Evolutionary conservation across 75 land plant species (phyloP).

Genomic region (Selaginella tamariscina): DNA sequence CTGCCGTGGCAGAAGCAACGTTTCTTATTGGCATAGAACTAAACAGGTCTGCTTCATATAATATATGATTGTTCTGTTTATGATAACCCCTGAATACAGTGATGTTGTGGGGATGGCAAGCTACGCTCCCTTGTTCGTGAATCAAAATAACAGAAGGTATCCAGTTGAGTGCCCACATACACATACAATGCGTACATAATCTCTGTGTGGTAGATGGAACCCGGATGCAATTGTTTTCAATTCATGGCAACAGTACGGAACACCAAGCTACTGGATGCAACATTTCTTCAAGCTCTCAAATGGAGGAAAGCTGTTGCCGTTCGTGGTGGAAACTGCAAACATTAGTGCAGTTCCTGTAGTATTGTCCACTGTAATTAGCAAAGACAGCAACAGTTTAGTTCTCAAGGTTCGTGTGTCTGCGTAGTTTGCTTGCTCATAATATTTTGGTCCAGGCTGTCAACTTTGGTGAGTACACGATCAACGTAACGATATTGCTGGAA

Average conservation of each 20-base stretch:
- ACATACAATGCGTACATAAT: too few relatives aligned
- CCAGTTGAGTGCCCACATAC: too few relatives aligned
- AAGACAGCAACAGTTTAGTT: not conserved
- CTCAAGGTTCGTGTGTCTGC: not conserved
- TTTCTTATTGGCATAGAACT: slow-evolving; percentile 78
- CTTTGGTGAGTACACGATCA: not conserved
- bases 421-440: not conserved
- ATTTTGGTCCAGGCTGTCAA: slow-evolving; percentile 19
- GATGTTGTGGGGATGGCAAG: slow-evolving; percentile 89
- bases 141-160: slow-evolving; percentile 59
- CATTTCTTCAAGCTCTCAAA: slow-evolving; percentile 58
- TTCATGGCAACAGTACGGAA: slow-evolving; percentile 74
- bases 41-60: slow-evolving; percentile 80
- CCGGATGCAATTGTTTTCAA: slow-evolving; percentile 94
- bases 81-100: slow-evolving; percentile 26
- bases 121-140: slow-evolving; percentile 92
- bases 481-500: not conserved
- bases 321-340: slow-evolving; percentile 1
- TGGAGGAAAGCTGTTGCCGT: slow-evolving; percentile 48
- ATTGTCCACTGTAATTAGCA: not conserved
- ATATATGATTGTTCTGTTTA: not conserved
- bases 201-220: slow-evolving; percentile 66
- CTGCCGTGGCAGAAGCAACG: slow-evolving; percentile 73
- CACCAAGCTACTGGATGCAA: slow-evolving; percentile 88
- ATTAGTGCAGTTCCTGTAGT: not conserved